Conservation (phyloP, 352 stramenopile species). For the Phytophthora sp. region DNA sequence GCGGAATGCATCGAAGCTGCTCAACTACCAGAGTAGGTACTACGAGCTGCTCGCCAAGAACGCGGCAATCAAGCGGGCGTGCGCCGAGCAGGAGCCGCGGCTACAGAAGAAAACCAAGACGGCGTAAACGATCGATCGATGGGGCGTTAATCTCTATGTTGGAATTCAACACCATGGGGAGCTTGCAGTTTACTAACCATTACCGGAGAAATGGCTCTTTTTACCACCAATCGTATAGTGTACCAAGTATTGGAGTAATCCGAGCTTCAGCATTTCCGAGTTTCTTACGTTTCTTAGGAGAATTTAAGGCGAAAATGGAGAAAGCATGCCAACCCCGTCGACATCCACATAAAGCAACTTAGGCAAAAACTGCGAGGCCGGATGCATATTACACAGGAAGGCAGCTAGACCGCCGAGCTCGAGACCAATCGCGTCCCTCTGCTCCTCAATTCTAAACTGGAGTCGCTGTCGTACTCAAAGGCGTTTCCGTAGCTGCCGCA, state of each 20-base stretch:
- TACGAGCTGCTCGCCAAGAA: conserved; percentile 75
- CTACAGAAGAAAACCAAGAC: conserved; percentile 51
- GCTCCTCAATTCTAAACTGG: conserved; percentile 33
- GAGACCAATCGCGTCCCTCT: conserved; percentile 15
- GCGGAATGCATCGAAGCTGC: conserved; percentile 68
- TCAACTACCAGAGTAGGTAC: conserved; percentile 60
- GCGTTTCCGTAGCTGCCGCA: conserved; percentile 15
- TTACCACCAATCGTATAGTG: too few relatives aligned
- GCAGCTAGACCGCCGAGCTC: conserved; percentile 23
- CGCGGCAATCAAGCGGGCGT: conserved; percentile 55
- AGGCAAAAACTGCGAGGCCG: conserved; percentile 30
- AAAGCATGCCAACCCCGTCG: conserved; percentile 21
- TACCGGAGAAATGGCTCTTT: too few relatives aligned
- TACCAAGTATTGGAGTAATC: too few relatives aligned
- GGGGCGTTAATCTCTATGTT: neutral
- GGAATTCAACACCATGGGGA: too few relatives aligned
- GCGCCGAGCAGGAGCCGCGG: conserved; percentile 25
- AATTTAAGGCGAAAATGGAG: conserved; percentile 31
- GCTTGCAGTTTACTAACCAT: too few relatives aligned
- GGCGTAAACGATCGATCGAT: conserved; percentile 18
- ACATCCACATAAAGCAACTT: conserved; percentile 17
- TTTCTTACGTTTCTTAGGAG: conserved; percentile 38
- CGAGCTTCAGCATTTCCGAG: conserved; percentile 18
- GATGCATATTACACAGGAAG: conserved; percentile 42
- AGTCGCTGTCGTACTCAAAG: conserved; percentile 24